These are phyloP conservation scores for Colletotrichum caudatum DNA, from an alignment of 2,329 filamentous ascomycete genomes.

Conservation along the genomic window DNA sequence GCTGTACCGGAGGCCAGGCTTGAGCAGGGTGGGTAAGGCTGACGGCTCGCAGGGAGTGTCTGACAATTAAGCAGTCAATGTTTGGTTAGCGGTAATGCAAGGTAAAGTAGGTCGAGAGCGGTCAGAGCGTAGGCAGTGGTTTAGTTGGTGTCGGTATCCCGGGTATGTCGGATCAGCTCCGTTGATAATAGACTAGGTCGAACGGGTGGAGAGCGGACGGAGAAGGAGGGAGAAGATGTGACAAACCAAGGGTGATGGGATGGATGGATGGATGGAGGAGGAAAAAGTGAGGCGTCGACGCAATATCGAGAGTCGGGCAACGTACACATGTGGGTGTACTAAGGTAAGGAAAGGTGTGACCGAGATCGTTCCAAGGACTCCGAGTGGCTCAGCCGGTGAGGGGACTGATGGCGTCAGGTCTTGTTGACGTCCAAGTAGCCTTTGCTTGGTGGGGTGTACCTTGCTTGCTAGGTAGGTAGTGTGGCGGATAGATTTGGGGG, in stretches of 20 bases:
- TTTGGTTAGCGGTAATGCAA: background rate
- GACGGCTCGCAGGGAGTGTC: constrained; percentile 6
- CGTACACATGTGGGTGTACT: background rate
- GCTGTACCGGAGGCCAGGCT: background rate
- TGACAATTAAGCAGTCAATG: constrained; percentile 13
- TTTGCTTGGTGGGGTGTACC: constrained; percentile 19
- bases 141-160: constrained; percentile 1
- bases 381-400: background rate
- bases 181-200: constrained; percentile 10
- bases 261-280: background rate
- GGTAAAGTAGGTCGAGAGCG: background rate
- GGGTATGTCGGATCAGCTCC: constrained; percentile 29
- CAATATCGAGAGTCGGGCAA: too few relatives aligned
- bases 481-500: background rate
- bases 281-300: background rate
- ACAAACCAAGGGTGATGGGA: constrained; percentile 26
- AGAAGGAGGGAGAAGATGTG: constrained; percentile 5
- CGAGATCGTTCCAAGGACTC: background rate
- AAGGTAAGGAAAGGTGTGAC: background rate
- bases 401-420: constrained; percentile 12
- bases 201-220: background rate
- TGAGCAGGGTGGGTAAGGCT: constrained; percentile 2
- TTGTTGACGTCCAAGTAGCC: constrained; percentile 26
- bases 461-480: background rate
- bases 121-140: constrained; percentile 2